Percentiles rank a stretch among this genome's conserved stretches.
phyloP scores from a whole-genome alignment of 148 eudicot genomes.

The Rhododendron henanense region DNA sequence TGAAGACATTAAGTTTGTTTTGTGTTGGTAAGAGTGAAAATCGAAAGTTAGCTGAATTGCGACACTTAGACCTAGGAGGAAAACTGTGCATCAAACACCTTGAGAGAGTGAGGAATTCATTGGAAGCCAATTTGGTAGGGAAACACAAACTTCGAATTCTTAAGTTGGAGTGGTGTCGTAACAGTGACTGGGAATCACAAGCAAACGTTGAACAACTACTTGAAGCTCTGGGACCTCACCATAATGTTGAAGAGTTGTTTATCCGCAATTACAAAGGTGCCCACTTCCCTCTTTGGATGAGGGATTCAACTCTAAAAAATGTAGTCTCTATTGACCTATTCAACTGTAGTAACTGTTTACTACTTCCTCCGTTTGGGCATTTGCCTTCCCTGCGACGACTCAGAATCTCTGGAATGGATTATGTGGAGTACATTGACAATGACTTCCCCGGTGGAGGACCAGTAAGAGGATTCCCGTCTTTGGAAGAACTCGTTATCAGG shows the following conservation, averaged over 20 bases:
- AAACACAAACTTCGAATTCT: background rate
- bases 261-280: background rate
- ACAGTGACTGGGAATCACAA: background rate
- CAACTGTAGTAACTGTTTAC: background rate
- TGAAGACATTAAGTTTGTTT: background rate
- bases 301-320: background rate
- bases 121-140: background rate
- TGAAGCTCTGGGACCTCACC: constrained; percentile 3
- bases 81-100: background rate
- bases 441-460: background rate
- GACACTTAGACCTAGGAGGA: background rate
- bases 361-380: background rate
- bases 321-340: background rate
- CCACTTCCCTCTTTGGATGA: background rate
- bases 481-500: background rate
- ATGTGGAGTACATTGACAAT: background rate
- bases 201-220: background rate
- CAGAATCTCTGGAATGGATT: background rate
- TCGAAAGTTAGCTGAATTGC: background rate
- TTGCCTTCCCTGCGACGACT: background rate
- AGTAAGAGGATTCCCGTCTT: background rate
- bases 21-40: background rate
- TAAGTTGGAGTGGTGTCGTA: background rate
- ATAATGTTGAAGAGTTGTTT: background rate
- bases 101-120: constrained; percentile 5